phyloP scores from a whole-genome alignment of 176 grass and related monocot species.

The Guadua angustifolia region DNA sequence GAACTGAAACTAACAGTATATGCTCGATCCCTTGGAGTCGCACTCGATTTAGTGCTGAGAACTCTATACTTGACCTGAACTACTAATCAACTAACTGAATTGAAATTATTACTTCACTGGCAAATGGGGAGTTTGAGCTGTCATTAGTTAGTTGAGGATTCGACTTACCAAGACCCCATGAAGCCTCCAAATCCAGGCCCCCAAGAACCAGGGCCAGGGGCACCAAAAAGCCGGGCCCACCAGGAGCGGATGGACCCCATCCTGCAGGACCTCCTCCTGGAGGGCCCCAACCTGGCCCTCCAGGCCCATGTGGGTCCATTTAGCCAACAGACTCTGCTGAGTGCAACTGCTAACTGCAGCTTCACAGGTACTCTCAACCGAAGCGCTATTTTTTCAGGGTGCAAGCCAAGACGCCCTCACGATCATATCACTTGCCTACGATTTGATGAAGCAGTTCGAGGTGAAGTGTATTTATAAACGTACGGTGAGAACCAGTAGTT shows the following conservation, averaged over 20 bases:
- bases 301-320: slow-evolving; percentile 47
- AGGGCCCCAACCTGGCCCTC: slow-evolving; percentile 47
- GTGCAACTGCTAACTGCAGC: neutral
- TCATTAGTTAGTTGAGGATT: neutral
- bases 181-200: slow-evolving; percentile 40
- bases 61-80: neutral
- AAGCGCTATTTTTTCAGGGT: neutral
- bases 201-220: slow-evolving; percentile 40
- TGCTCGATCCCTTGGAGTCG: neutral
- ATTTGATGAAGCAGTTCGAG: neutral
- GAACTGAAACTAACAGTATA: neutral
- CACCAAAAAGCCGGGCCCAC: slow-evolving; percentile 23
- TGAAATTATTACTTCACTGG: neutral
- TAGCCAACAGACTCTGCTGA: neutral
- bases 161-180: slow-evolving; percentile 48
- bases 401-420: neutral
- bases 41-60: neutral
- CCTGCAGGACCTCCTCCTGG: slow-evolving; percentile 31
- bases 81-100: neutral
- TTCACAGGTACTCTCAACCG: neutral
- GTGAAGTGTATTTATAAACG: slow-evolving; percentile 33
- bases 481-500: slow-evolving; percentile 3
- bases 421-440: neutral
- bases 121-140: neutral
- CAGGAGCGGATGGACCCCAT: slow-evolving; percentile 14